phyloP scores from a whole-genome alignment of 805 yeast genomes.

The Lachancea sp. region DNA sequence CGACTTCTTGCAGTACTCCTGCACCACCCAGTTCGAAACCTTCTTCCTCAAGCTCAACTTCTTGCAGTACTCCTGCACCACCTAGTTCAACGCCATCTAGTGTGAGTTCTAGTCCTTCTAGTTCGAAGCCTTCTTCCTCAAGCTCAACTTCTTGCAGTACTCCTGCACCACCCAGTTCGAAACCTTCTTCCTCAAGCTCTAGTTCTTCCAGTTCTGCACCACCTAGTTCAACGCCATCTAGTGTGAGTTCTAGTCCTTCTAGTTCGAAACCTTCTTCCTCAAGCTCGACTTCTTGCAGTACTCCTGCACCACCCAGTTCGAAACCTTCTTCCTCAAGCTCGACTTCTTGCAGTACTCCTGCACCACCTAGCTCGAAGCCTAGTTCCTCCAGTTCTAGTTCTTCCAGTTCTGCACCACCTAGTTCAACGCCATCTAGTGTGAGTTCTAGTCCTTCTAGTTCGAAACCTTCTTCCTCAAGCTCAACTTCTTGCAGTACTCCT shows the following conservation, averaged over 20 bases:
- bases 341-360: neutral
- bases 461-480: constrained; percentile 4
- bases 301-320: neutral
- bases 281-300: neutral
- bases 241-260: neutral
- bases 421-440: constrained; percentile 7
- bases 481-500: constrained; percentile 5
- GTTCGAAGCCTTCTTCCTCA: constrained; percentile 2
- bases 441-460: constrained; percentile 4
- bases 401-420: constrained; percentile 6
- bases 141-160: constrained; percentile 1
- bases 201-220: constrained; percentile 1
- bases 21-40: constrained; percentile 1
- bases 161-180: constrained; percentile 1
- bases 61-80: too few species aligned
- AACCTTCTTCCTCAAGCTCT: constrained; percentile 3
- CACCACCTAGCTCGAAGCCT: constrained; percentile 2
- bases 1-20: constrained; percentile 1
- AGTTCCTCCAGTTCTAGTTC: constrained; percentile 7
- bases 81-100: constrained; percentile 6
- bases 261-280: constrained; percentile 1
- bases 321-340: neutral
- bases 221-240: constrained; percentile 1
- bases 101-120: neutral
- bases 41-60: constrained; percentile 7